A percentile compares a stretch with the other conserved stretches of the same genome.
These are phyloP conservation scores for Heteromeles arbutifolia DNA, from an alignment of 306 rosid genomes.

Conservation along the genomic window DNA sequence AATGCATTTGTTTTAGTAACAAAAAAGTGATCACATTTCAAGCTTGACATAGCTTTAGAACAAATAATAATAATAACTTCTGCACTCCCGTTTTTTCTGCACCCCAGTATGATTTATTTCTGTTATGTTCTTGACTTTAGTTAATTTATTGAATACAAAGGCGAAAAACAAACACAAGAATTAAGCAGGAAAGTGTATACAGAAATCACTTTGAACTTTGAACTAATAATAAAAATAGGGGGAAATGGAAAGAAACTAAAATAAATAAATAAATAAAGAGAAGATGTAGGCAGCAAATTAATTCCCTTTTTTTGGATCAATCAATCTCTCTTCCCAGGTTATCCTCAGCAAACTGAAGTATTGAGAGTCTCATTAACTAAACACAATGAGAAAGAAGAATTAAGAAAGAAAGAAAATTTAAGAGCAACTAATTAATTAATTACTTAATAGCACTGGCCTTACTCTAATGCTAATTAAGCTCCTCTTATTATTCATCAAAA, in stretches of 20 bases:
- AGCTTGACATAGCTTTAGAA: too few species aligned
- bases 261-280: not conserved
- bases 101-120: too few species aligned
- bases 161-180: too few species aligned
- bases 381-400: conserved; percentile 18
- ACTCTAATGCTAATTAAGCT: conserved; percentile 29
- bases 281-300: not conserved
- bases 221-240: not conserved
- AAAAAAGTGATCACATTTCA: too few species aligned
- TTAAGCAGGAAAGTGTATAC: too few species aligned
- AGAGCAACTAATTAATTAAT: conserved; percentile 22
- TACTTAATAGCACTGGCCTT: conserved; percentile 29
- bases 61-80: too few species aligned
- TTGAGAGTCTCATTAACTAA: conserved; percentile 50
- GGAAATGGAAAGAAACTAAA: not conserved
- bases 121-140: too few species aligned
- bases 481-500: conserved; percentile 29
- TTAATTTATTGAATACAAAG: too few species aligned
- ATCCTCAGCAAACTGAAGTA: conserved; percentile 38
- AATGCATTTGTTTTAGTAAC: too few species aligned
- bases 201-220: too few species aligned
- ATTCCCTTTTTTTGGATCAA: conserved; percentile 2
- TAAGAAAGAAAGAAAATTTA: not conserved
- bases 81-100: too few species aligned
- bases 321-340: conserved; percentile 35